phyloP scores from a whole-genome alignment of 2,329 filamentous ascomycete species.

The Dactylellina sp. region DNA sequence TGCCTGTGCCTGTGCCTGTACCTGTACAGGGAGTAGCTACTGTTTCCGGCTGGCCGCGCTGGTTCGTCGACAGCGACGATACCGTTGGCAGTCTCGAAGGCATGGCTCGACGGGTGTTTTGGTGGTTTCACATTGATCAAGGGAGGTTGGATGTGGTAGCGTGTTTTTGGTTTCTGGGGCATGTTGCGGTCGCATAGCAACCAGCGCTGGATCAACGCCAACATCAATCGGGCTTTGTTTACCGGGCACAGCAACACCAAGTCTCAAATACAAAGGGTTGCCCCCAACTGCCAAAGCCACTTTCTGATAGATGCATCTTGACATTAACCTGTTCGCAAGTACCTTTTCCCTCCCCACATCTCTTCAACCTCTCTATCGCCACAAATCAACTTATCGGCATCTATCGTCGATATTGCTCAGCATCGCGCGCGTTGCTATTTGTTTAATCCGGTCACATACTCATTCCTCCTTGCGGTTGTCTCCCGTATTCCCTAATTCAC shows the following conservation, averaged over 20 bases:
- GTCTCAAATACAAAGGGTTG: conserved; percentile 45
- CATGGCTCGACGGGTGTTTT: conserved; percentile 11
- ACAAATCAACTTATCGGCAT: not conserved
- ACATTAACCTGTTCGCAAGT: conserved; percentile 24
- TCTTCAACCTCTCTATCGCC: conserved; percentile 1
- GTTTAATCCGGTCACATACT: not conserved
- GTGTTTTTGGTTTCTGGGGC: conserved; percentile 13
- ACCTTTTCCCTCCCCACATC: conserved; percentile 3
- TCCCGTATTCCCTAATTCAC: conserved; percentile 37
- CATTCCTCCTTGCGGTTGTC: not conserved
- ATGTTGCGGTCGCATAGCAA: conserved; percentile 54
- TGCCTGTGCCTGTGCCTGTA: conserved; percentile 1
- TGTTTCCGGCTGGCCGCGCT: not conserved
- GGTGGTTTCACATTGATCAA: conserved; percentile 29
- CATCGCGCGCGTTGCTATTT: not conserved
- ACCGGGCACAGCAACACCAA: conserved; percentile 43
- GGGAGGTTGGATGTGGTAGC: not conserved
- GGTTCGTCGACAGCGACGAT: conserved; percentile 10
- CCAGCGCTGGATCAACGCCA: conserved; percentile 23
- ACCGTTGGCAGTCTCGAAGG: conserved; percentile 2
- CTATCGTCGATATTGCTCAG: conserved; percentile 4
- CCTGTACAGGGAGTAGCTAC: not conserved
- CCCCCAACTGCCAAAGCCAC: conserved; percentile 38
- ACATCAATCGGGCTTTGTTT: conserved; percentile 28
- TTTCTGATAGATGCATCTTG: conserved; percentile 23